A percentile compares a stretch with the other conserved stretches of the same genome.
Evolutionary conservation across 768 basidiomycete species (phyloP).

Genomic region (Piloderma croceum): DNA sequence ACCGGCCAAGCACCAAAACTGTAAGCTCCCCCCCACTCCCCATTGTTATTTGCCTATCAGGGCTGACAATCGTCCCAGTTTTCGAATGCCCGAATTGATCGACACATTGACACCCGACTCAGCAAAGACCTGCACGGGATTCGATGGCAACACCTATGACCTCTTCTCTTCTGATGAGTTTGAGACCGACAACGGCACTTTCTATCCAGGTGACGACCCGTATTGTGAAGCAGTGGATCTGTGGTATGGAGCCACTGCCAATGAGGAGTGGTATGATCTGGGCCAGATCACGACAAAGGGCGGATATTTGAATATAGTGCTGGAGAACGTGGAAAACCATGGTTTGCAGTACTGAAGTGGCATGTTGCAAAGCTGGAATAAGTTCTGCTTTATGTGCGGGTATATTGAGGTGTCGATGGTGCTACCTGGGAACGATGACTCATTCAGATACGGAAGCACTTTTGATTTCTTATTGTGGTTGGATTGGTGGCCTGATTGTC

Average conservation of each 20-base stretch:
- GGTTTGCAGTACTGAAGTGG: conserved; percentile 60
- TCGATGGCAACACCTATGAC: conserved; percentile 63
- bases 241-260: conserved; percentile 68
- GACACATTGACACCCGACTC: conserved; percentile 62
- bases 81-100: conserved; percentile 52
- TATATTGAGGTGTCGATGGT: conserved; percentile 19
- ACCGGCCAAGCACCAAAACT: conserved; percentile 64
- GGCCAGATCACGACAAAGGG: conserved; percentile 57
- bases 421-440: conserved; percentile 14
- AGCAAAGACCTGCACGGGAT: conserved; percentile 60
- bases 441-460: conserved; percentile 41
- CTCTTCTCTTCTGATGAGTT: conserved; percentile 68
- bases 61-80: conserved; percentile 3
- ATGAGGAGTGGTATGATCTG: conserved; percentile 76
- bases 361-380: conserved; percentile 89
- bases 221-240: conserved; percentile 68
- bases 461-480: conserved; percentile 2
- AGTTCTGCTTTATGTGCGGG: conserved; percentile 80
- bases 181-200: conserved; percentile 45
- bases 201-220: conserved; percentile 57
- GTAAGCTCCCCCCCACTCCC: conserved; percentile 17
- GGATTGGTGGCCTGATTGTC: not conserved
- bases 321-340: conserved; percentile 38
- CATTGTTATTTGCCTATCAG: not conserved
- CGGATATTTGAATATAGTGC: conserved; percentile 64